Evolutionary conservation across 2,329 filamentous ascomycete genomes (phyloP), one percentile per base, ranked within the genome.

Genomic region (Elsinoe fawcettii): DNA sequence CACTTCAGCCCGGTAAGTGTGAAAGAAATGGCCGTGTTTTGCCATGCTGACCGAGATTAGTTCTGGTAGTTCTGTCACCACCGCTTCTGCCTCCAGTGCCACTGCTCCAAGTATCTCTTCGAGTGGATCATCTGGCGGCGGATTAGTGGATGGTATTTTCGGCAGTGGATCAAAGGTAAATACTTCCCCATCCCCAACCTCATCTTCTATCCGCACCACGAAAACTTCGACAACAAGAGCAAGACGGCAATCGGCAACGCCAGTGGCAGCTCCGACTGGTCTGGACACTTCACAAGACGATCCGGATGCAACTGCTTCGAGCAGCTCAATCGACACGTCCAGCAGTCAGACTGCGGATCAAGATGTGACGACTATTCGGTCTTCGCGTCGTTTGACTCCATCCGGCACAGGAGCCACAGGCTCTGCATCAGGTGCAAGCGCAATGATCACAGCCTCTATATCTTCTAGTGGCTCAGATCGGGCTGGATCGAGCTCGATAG

Each of bases 121-220:
- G 16, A 25, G 22, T 12, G 41, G 41, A 12, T 46, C 41, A 6
- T 46, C 41, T n/a, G 14, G 41, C 3, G 20, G 41, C 11, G 41
- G 18, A 11, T 46, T 46, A 25, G 22, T 25, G 7, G 41, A 25
- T 34, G 27, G 46, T 51, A 22, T 32, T 51, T 14, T 51, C 20
- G 46, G 25, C 18, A 25, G 46, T 22, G 46, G 30, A 51, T 34
- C 46, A 32, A 51, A 51, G 46, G 46, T 51, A 51, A 51, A 6
- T 51, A 34, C 46, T 12, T 34, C 25, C 27, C 27, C 25, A 18
- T 51, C 25, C 41, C 41, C 20, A 46, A 27, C 20, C 25, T 18
- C 12, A 16, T 51, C 46, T 51, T 22, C 25, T 51, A 32, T 16
- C 14, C 9, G 5, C 4, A 32, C 46, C 7, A 16, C 25, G n/a